Evolutionary conservation across 2,329 filamentous ascomycete genomes (phyloP), one percentile per base, ranked within the genome.

Genomic region (Diaporthe capsici): DNA sequence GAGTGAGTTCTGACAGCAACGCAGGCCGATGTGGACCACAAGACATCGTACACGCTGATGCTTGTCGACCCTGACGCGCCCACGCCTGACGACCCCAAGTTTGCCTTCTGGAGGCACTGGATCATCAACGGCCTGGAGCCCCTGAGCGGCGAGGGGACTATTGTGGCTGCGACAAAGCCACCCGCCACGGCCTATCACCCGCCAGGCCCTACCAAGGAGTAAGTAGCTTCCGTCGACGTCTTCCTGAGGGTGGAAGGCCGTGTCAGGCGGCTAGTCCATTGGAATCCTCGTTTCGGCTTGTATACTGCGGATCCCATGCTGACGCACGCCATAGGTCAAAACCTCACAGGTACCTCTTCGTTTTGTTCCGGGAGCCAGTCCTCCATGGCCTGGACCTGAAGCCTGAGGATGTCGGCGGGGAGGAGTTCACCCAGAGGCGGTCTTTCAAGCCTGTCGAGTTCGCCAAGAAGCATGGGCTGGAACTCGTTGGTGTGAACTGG

Each of bases 91-190:
- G 87, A 90, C 70, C 88, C 87, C 8, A 89, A 88, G 78, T 90
- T 88, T 78, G 86, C 88, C 0, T 90, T 88, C 78, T 90, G 88
- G 88, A 83, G 88, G 28, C 89, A 90, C 78, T 90, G 87, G 87
- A 84, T 90, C 37, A 80, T 89, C 0, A 81, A 84, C 5, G 85
- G 86, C 0, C 61, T 88, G 70, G 82, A 82, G 73, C 83, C 85
- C 2, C 53, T 80, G 58, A 74, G 77, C 37, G 78, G 74, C 2
- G 78, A 77, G 0, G 78, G 77, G 15, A 79, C 74, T 2, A 78
- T 79, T 2, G 80, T 81, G 7, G 81, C 79, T 0, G 76, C 81
- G 77, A 81, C 81, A 12, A 83, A 83, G 75, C 80, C 79, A 49
- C 80, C 83, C 17, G 74, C 87, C 70, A 88, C 86, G 5, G 82